phyloP scores from a whole-genome alignment of 108 stramenopile species.

The Discostella stelligeroides region DNA sequence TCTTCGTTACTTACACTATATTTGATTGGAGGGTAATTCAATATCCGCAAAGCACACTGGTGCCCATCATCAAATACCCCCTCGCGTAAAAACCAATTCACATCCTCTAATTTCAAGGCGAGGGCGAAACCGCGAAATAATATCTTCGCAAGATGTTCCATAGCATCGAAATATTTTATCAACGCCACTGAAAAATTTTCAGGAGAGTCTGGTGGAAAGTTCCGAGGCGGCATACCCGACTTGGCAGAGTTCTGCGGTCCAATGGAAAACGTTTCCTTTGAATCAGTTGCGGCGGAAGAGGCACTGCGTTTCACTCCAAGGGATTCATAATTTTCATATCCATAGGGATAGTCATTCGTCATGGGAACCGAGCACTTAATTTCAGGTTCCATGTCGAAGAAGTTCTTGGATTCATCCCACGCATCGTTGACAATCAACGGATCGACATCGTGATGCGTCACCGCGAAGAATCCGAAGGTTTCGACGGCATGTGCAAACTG shows the following conservation, averaged over 20 bases:
- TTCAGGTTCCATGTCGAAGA: constrained; percentile 66
- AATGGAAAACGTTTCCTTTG: constrained; percentile 86
- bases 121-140: constrained; percentile 72
- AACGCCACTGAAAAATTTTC: constrained; percentile 42
- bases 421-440: constrained; percentile 36
- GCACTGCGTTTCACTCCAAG: constrained; percentile 45
- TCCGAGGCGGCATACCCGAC: constrained; percentile 75
- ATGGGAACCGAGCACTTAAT: constrained; percentile 51
- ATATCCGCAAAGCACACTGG: constrained; percentile 77
- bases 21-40: constrained; percentile 74
- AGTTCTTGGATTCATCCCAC: constrained; percentile 55
- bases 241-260: constrained; percentile 61
- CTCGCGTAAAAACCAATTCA: constrained; percentile 31
- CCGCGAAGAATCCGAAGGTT: constrained; percentile 80
- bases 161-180: constrained; percentile 62
- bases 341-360: constrained; percentile 72
- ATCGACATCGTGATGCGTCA: constrained; percentile 67
- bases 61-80: constrained; percentile 66
- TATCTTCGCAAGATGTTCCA: constrained; percentile 65
- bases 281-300: constrained; percentile 39
- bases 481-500: constrained; percentile 61
- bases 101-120: constrained; percentile 56
- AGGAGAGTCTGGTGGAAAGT: constrained; percentile 51
- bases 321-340: constrained; percentile 68
- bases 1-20: constrained; percentile 1